Evolutionary conservation across 2,329 filamentous ascomycete species (phyloP).

Genomic region (Fusarium compactum): DNA sequence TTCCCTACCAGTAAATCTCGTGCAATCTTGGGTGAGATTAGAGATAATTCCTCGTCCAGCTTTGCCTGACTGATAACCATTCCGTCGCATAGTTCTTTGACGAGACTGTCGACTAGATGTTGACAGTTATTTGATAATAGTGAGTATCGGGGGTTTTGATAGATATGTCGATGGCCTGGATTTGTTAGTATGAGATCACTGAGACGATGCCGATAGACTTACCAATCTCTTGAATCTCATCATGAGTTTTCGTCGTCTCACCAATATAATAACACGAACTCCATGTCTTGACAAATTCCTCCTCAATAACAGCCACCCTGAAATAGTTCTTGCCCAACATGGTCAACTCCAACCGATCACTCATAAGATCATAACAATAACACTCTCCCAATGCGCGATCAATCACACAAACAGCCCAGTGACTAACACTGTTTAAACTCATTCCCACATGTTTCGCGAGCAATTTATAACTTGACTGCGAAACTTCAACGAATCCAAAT

Average conservation of each 20-base stretch:
- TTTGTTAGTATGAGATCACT: accelerated
- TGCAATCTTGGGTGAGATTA: constrained; percentile 41
- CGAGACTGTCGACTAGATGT: constrained; percentile 41
- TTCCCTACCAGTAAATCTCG: constrained; percentile 39
- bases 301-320: constrained; percentile 32
- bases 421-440: constrained; percentile 45
- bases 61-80: constrained; percentile 45
- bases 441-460: constrained; percentile 42
- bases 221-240: constrained; percentile 42
- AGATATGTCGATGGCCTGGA: constrained; percentile 35
- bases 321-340: constrained; percentile 45
- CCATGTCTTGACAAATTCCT: constrained; percentile 43
- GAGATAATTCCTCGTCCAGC: constrained; percentile 39
- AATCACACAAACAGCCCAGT: constrained; percentile 45
- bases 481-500: constrained; percentile 41
- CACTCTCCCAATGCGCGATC: constrained; percentile 36
- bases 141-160: constrained; percentile 31
- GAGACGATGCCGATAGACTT: not conserved
- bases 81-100: constrained; percentile 46
- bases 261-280: constrained; percentile 46
- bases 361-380: constrained; percentile 47
- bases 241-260: constrained; percentile 45
- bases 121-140: constrained; percentile 45
- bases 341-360: constrained; percentile 42
- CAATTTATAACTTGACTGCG: constrained; percentile 39